Conservation (phyloP, 169 alveolate species). For the Plasmodium gonderi region DNA sequence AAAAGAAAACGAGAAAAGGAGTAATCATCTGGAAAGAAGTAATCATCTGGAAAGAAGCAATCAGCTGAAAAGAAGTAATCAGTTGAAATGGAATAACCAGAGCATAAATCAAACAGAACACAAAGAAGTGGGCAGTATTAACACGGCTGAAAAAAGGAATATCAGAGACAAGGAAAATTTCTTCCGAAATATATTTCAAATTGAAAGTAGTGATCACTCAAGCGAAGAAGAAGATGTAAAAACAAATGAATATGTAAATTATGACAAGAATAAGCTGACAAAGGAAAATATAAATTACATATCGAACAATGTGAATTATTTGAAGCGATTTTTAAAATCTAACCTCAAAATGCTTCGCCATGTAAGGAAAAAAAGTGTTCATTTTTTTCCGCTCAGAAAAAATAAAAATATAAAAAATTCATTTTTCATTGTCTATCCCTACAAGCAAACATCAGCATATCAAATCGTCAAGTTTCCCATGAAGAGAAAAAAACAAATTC, state of each 20-base stretch:
- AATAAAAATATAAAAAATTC: conserved; percentile 30
- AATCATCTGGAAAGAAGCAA: too few relatives aligned
- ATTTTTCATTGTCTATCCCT: conserved; percentile 18
- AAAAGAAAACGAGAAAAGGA: too few relatives aligned
- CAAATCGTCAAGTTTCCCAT: conserved; percentile 3
- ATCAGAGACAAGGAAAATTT: conserved; percentile 11
- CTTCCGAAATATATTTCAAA: conserved; percentile 7
- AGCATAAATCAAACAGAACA: neutral
- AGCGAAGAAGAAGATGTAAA: neutral
- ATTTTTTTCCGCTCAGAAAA: conserved; percentile 25
- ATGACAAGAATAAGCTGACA: neutral
- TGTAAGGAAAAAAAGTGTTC: conserved; percentile 11
- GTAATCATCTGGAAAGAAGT: too few relatives aligned
- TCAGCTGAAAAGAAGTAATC: too few relatives aligned
- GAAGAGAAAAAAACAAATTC: conserved; percentile 33
- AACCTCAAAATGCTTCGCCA: conserved; percentile 1
- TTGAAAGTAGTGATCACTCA: conserved; percentile 1
- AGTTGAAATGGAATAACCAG: too few relatives aligned
- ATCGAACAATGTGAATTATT: neutral
- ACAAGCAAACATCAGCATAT: neutral
- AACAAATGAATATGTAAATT: neutral
- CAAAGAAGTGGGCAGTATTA: neutral
- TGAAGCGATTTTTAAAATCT: neutral
- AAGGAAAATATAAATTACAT: neutral
- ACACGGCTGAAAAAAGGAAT: neutral